phyloP scores from a whole-genome alignment of 2,329 filamentous ascomycete genomes.

The Colletotrichum sp. region DNA sequence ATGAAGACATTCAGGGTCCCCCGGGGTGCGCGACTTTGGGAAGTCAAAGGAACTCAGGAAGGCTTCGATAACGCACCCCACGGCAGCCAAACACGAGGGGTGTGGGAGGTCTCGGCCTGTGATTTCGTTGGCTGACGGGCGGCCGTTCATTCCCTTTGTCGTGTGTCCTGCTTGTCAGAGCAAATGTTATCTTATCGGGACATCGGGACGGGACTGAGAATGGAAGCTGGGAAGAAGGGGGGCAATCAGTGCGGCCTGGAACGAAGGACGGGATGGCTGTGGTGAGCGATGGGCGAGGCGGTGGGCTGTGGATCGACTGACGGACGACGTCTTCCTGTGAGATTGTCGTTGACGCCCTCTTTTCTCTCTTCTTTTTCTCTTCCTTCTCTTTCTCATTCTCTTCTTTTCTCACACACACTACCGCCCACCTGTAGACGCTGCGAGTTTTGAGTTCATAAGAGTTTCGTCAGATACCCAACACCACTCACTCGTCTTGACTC shows the following conservation, averaged over 20 bases:
- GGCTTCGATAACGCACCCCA: constrained; percentile 14
- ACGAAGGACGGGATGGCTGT: neutral
- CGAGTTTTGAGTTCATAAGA: neutral
- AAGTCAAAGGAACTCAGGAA: neutral
- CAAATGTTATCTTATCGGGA: constrained; percentile 12
- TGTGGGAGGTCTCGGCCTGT: neutral
- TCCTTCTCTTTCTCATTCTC: neutral
- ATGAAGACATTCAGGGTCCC: constrained; percentile 14
- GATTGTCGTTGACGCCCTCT: neutral
- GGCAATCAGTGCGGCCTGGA: neutral
- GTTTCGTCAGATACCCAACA: neutral
- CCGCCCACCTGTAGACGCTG: neutral
- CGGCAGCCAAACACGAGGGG: neutral
- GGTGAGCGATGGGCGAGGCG: neutral
- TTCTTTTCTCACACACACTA: neutral
- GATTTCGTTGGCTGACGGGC: neutral
- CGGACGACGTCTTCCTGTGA: neutral
- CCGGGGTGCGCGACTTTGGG: neutral
- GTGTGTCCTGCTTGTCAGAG: neutral
- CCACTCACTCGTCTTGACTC: neutral
- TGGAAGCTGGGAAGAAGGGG: neutral
- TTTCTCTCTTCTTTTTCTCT: neutral
- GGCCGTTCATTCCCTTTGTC: neutral
- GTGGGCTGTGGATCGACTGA: constrained; percentile 10
- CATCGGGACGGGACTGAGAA: neutral